Evolutionary conservation across 2,329 filamentous ascomycete species (phyloP), one percentile per base, ranked within the genome.

Genomic region (Sarocladium brachiariae): DNA sequence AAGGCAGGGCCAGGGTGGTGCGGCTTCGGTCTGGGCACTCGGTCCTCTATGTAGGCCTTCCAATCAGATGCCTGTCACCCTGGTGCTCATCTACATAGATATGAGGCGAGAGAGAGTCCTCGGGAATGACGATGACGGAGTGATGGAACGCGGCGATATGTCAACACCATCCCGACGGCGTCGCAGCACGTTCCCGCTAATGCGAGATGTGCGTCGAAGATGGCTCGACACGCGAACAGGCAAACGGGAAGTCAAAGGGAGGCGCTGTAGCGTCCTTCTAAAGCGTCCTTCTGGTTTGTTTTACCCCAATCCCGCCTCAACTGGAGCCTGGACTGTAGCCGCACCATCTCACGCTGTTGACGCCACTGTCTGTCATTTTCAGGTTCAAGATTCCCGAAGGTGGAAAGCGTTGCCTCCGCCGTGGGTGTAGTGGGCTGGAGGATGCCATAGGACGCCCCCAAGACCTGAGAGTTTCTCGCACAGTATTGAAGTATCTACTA

Each of bases 181-280:
- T 47, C 27, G 43, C 25, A 47, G 25, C 43, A 47, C 43, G 27
- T 47, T 47, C 43, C 43, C 43, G 16, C 43, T 47, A 47, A 47
- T 33, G 43, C 43, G 33, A 33, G 25, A 47, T 31, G 27, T 47
- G 43, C 43, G 43, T 47, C 14, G 25, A 21, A 19, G 25, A 47
- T 19, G 43, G 27, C 43, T 47, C 43, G 27, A 47, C 25, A 19
- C 25, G 24, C 43, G 27, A 30, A 47, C 43, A 47, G n/a, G 43
- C n/a, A 21, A 33, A 33, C 9, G n/a, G 43, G 6, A n/a, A 30
- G 13, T 13, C 24, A 11, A 21, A 21, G 16, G n/a, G 25, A 13
- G n/a, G 27, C 27, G 27, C n/a, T 19, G 25, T 33, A 9, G 25
- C 21, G 19, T 24, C 4, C 21, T 45, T 19, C 37, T 9, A 7